These are phyloP conservation scores for Tricharina praecox DNA, from an alignment of 495 filamentous ascomycete genomes.

Conservation along the genomic window DNA sequence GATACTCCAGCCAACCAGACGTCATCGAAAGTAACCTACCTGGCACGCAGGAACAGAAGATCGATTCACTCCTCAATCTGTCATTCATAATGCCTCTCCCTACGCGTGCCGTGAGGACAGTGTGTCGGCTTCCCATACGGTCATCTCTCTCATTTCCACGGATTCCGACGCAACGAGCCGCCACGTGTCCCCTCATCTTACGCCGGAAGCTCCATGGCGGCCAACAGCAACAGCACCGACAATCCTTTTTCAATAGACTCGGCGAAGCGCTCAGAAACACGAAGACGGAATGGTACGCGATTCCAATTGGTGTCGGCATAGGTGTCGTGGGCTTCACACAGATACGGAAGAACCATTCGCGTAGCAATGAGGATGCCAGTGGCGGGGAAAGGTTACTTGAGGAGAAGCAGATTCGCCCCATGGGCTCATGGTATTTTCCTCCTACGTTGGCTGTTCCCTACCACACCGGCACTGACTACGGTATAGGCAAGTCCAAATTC, in stretches of 20 bases:
- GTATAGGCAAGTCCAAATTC: constrained; percentile 74
- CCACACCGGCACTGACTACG: neutral
- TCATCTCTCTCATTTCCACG: neutral
- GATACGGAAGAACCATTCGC: constrained; percentile 45
- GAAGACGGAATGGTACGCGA: constrained; percentile 87
- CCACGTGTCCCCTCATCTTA: neutral
- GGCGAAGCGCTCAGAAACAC: constrained; percentile 50
- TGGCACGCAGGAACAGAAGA: too few relatives aligned
- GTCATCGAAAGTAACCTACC: too few relatives aligned
- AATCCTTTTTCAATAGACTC: constrained; percentile 46
- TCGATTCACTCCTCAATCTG: too few relatives aligned
- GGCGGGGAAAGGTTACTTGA: constrained; percentile 41
- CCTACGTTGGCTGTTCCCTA: too few relatives aligned
- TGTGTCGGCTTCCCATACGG: neutral
- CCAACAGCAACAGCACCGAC: constrained; percentile 19
- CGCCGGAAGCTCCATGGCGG: neutral
- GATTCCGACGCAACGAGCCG: too few relatives aligned
- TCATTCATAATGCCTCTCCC: constrained; percentile 5
- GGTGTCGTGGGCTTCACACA: constrained; percentile 70
- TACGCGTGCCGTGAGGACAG: neutral
- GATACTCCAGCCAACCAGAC: too few relatives aligned
- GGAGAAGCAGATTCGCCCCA: constrained; percentile 51
- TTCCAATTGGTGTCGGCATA: constrained; percentile 78
- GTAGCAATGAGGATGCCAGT: constrained; percentile 3
- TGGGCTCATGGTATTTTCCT: constrained; percentile 59